These are phyloP conservation scores for Chrysoporthe cubensis DNA, from an alignment of 2,329 filamentous ascomycete genomes.

Conservation along the genomic window DNA sequence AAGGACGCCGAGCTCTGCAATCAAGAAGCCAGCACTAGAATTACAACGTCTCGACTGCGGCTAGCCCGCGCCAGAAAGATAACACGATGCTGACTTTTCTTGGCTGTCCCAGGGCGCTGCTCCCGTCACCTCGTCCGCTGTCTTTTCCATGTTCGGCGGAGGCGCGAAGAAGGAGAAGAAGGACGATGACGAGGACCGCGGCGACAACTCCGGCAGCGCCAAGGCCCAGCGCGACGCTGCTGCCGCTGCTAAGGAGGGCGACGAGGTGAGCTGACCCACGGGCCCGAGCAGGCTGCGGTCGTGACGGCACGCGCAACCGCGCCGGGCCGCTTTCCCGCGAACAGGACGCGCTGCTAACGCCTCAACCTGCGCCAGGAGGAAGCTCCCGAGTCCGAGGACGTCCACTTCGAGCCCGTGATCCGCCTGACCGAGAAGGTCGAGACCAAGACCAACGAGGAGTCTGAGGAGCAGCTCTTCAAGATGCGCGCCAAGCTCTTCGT, in stretches of 20 bases:
- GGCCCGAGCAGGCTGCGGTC: background rate
- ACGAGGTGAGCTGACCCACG: conserved; percentile 52
- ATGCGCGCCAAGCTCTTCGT: conserved; percentile 99
- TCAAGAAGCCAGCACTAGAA: background rate
- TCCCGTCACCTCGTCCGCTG: conserved; percentile 62
- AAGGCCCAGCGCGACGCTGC: conserved; percentile 75
- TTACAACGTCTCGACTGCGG: background rate
- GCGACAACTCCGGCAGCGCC: conserved; percentile 86
- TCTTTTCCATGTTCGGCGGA: conserved; percentile 99
- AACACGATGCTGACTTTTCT: conserved; percentile 7
- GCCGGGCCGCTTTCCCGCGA: background rate
- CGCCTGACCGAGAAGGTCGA: conserved; percentile 96
- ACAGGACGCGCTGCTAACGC: conserved; percentile 10
- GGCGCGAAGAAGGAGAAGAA: conserved; percentile 97
- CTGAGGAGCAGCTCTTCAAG: conserved; percentile 97
- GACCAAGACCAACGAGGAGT: conserved; percentile 96
- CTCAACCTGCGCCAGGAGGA: conserved; percentile 60
- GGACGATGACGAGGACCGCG: conserved; percentile 76
- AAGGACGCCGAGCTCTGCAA: background rate
- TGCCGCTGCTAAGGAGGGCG: conserved; percentile 58
- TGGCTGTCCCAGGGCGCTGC: conserved; percentile 7
- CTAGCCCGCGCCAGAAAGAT: background rate
- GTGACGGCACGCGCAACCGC: background rate
- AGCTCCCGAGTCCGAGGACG: conserved; percentile 83
- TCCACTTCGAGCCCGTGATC: conserved; percentile 97